Conservation (phyloP, 2,329 filamentous ascomycete species). For the Pseudogymnoascus sp. region DNA sequence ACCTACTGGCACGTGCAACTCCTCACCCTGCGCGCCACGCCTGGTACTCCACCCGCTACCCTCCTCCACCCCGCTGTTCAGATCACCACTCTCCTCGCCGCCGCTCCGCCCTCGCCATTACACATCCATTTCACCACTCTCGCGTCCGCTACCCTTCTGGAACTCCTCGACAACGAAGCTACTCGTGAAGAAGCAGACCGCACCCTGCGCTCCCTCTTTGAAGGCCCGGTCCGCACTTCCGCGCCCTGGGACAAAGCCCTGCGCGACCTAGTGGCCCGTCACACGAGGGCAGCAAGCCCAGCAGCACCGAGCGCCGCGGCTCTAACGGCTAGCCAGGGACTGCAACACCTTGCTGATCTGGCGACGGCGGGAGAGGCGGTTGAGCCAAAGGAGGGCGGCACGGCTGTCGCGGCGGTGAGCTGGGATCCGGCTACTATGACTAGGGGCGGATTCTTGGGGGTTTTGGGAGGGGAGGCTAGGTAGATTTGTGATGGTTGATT, state of each 20-base stretch:
- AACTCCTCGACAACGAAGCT: conserved; percentile 48
- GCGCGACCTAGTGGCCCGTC: not conserved
- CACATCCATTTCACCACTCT: conserved; percentile 62
- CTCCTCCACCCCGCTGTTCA: conserved; percentile 56
- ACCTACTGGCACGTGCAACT: conserved; percentile 66
- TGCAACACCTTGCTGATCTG: conserved; percentile 24
- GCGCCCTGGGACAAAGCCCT: not conserved
- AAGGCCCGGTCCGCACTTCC: not conserved
- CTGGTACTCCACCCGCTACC: conserved; percentile 49
- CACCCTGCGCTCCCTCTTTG: not conserved
- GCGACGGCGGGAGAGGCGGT: conserved; percentile 36
- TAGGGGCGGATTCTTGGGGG: not conserved
- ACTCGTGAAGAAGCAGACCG: conserved; percentile 50
- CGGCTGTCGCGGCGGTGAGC: not conserved
- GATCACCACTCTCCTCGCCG: conserved; percentile 52
- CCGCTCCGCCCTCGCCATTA: conserved; percentile 52
- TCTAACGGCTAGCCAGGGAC: conserved; percentile 1
- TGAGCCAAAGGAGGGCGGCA: conserved; percentile 26
- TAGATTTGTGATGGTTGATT: not conserved
- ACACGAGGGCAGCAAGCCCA: not conserved
- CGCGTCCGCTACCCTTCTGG: conserved; percentile 53
- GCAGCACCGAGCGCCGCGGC: not conserved
- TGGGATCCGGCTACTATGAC: not conserved
- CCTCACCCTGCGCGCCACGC: conserved; percentile 55
- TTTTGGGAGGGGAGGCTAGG: not conserved